A percentile compares a stretch with the other conserved stretches of the same genome.
phyloP scores from a whole-genome alignment of 495 filamentous ascomycete genomes.

The Talaromyces proteolyticus region DNA sequence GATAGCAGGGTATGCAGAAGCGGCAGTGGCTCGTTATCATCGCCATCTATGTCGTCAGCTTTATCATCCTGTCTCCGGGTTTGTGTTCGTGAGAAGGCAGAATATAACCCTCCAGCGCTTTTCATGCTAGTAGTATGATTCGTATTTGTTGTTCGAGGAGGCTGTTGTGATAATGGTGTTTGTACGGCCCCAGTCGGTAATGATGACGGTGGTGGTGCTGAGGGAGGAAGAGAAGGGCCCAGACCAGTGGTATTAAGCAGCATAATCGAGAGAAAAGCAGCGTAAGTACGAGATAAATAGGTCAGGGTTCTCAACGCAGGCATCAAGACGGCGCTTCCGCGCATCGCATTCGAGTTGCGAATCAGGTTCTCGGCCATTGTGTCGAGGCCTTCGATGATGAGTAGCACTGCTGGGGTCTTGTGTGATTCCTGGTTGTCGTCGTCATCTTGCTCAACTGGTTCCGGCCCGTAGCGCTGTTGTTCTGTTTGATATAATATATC shows the following conservation, averaged over 20 bases:
- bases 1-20: constrained; percentile 31
- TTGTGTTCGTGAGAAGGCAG: constrained; percentile 17
- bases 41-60: not conserved
- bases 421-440: not conserved
- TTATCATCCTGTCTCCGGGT: not conserved
- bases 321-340: constrained; percentile 30
- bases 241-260: constrained; percentile 35
- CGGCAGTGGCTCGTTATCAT: not conserved
- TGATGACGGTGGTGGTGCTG: not conserved
- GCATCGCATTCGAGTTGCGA: constrained; percentile 32
- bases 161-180: too few species aligned
- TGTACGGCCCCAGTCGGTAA: too few species aligned
- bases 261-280: constrained; percentile 24
- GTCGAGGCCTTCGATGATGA: constrained; percentile 36
- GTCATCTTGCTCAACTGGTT: not conserved
- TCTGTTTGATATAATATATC: constrained; percentile 16
- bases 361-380: constrained; percentile 31
- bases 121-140: too few species aligned
- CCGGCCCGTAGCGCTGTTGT: constrained; percentile 7
- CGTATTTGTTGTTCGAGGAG: too few species aligned
- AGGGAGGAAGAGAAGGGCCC: constrained; percentile 10
- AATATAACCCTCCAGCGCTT: constrained; percentile 22
- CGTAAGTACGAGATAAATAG: constrained; percentile 21
- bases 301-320: constrained; percentile 27
- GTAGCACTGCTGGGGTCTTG: constrained; percentile 8